These are phyloP conservation scores for Dictyostelium discoideum DNA, from an alignment of 78 protist species.

Conservation along the genomic window DNA sequence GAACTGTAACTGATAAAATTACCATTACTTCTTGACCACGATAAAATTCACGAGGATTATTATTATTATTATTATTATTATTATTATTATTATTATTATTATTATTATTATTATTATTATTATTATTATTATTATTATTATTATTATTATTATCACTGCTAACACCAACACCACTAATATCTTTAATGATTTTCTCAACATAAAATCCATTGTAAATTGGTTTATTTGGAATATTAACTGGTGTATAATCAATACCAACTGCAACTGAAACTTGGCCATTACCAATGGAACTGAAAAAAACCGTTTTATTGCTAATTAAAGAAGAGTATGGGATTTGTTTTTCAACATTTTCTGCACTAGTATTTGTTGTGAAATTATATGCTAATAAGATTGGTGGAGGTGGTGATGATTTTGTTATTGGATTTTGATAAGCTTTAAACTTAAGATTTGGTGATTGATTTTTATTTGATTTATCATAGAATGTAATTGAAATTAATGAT, in stretches of 20 bases:
- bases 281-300: conserved; percentile 31
- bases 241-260: conserved; percentile 51
- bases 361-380: background rate
- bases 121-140: background rate
- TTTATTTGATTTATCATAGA: conserved; percentile 17
- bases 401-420: background rate
- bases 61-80: too few relatives aligned
- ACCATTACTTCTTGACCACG: conserved; percentile 57
- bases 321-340: background rate
- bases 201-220: conserved; percentile 52
- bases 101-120: background rate
- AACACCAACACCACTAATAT: background rate
- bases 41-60: background rate
- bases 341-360: background rate
- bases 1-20: conserved; percentile 22
- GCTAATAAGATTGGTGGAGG: background rate
- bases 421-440: conserved; percentile 11
- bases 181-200: conserved; percentile 36
- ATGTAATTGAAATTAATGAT: conserved; percentile 21
- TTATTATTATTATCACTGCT: too few relatives aligned
- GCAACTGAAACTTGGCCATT: conserved; percentile 48
- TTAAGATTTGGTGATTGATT: conserved; percentile 24
- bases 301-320: background rate
- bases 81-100: background rate
- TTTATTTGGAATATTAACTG: background rate